A percentile compares a stretch with the other conserved stretches of the same genome.
Evolutionary conservation across 1,284 basidiomycete species (phyloP).

Genomic region (Termitomyces sp.): DNA sequence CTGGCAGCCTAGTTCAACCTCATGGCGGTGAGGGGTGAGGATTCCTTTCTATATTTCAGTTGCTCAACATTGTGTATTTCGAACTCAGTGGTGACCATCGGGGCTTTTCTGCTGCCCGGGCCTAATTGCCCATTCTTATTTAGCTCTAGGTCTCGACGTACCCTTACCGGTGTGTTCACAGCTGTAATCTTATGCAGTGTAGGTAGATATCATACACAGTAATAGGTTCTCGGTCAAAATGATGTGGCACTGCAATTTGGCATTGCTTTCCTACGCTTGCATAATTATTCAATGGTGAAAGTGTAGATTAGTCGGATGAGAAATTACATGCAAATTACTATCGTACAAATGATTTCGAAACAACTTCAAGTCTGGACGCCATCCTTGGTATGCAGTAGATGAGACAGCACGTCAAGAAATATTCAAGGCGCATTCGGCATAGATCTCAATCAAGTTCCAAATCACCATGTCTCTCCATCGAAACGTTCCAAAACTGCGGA

Average conservation of each 20-base stretch:
- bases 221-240: neutral
- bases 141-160: no score
- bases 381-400: neutral
- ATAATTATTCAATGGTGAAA: neutral
- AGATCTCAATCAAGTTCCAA: neutral
- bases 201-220: no score
- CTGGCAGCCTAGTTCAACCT: no score
- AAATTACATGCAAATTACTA: neutral
- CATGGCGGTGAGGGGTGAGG: no score
- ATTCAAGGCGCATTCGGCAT: neutral
- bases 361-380: neutral
- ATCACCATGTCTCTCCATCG: constrained; percentile 62
- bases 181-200: no score
- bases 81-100: no score
- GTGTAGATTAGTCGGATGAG: neutral
- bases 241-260: neutral
- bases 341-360: neutral
- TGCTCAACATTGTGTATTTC: no score
- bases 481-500: constrained; percentile 78
- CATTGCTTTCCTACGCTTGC: neutral
- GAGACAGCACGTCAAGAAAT: neutral
- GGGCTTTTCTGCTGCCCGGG: no score
- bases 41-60: no score
- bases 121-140: no score
- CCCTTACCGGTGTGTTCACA: no score